Percentiles rank a stretch among this genome's conserved stretches.
These are phyloP conservation scores for Talaromyces adpressus DNA, from an alignment of 495 filamentous ascomycete species.

Conservation along the genomic window DNA sequence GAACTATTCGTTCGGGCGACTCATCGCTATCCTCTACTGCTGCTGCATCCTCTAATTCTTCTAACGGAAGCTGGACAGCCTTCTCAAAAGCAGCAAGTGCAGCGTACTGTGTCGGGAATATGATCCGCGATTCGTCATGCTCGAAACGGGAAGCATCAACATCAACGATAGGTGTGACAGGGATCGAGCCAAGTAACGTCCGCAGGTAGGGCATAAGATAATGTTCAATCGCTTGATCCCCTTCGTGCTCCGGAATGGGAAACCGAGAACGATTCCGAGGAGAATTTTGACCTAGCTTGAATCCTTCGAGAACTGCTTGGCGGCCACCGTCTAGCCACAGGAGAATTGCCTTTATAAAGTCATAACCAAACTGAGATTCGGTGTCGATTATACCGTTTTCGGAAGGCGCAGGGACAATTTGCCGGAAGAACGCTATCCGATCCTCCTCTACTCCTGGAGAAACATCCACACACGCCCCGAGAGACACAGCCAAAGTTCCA, in stretches of 20 bases:
- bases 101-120: slow-evolving; percentile 48
- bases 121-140: slow-evolving; percentile 40
- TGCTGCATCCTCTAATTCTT: slow-evolving; percentile 30
- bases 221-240: slow-evolving; percentile 45
- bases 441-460: slow-evolving; percentile 18
- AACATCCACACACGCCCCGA: slow-evolving; percentile 42
- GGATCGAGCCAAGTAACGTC: slow-evolving; percentile 33
- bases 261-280: slow-evolving; percentile 33
- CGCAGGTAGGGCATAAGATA: slow-evolving; percentile 55
- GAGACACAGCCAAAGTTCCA: slow-evolving; percentile 48
- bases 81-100: slow-evolving; percentile 52
- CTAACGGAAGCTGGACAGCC: slow-evolving; percentile 44
- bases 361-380: slow-evolving; percentile 49
- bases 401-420: slow-evolving; percentile 39
- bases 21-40: slow-evolving; percentile 23
- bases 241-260: slow-evolving; percentile 44
- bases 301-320: slow-evolving; percentile 45
- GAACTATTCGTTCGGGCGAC: slow-evolving; percentile 18
- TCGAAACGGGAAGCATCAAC: slow-evolving; percentile 56
- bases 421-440: slow-evolving; percentile 29
- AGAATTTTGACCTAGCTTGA: slow-evolving; percentile 34
- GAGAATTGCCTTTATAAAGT: slow-evolving; percentile 58
- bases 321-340: slow-evolving; percentile 56
- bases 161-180: slow-evolving; percentile 45
- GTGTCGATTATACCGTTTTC: slow-evolving; percentile 36